Conservation (phyloP, 208 protist species). For the Tritrichomonas foetus region DNA sequence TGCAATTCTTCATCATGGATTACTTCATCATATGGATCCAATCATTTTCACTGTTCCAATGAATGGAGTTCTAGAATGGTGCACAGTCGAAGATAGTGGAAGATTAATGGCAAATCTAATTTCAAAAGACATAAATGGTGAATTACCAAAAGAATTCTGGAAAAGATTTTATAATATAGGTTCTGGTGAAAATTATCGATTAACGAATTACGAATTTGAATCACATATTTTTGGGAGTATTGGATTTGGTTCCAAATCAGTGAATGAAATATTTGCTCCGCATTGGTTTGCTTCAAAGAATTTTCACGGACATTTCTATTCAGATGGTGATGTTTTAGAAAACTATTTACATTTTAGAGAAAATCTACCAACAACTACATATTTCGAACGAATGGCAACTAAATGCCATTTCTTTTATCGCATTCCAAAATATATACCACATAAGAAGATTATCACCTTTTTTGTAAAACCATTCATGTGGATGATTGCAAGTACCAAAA, state of each 20-base stretch:
- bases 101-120: not conserved
- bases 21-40: not conserved
- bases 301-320: not conserved
- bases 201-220: slow-evolving; percentile 27
- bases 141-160: not conserved
- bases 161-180: slow-evolving; percentile 25
- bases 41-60: not conserved
- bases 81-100: slow-evolving; percentile 6
- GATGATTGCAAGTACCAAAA: not conserved
- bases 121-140: too few relatives aligned
- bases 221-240: not conserved
- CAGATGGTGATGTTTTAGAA: not conserved
- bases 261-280: not conserved
- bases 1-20: not conserved
- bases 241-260: not conserved
- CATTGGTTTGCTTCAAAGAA: not conserved
- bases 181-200: not conserved
- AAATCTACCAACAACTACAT: not conserved
- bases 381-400: not conserved
- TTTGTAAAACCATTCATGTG: not conserved
- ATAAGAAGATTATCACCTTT: not conserved
- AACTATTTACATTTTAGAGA: not conserved
- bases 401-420: not conserved
- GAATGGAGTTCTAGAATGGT: not conserved
- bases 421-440: not conserved